Conservation (phyloP, 192 early-diverging fungal species). For the Coemansia sp. region DNA sequence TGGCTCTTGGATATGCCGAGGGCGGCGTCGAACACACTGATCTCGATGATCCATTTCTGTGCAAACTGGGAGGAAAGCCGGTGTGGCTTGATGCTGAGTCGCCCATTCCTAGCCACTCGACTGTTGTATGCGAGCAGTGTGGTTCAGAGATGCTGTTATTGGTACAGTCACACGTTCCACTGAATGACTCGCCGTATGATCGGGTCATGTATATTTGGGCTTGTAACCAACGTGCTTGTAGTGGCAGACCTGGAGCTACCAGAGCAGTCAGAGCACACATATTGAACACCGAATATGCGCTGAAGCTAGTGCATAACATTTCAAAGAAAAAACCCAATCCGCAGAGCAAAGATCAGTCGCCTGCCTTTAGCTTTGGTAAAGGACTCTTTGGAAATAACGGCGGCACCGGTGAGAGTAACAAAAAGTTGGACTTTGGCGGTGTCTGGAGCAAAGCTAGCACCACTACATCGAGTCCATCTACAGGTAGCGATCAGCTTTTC, state of each 20-base stretch:
- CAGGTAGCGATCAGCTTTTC: constrained; percentile 10
- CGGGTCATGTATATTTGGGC: constrained; percentile 79
- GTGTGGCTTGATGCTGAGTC: constrained; percentile 41
- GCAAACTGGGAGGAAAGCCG: constrained; percentile 36
- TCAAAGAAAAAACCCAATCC: constrained; percentile 10
- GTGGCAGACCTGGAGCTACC: constrained; percentile 62
- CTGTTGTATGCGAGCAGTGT: constrained; percentile 60
- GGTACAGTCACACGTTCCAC: constrained; percentile 72
- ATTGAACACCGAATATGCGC: constrained; percentile 65
- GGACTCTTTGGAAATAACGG: neutral
- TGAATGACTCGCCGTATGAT: constrained; percentile 68
- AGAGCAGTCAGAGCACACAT: constrained; percentile 62
- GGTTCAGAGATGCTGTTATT: constrained; percentile 63
- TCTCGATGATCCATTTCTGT: constrained; percentile 23
- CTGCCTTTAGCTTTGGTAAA: neutral
- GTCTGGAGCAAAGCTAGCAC: constrained; percentile 27
- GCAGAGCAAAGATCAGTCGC: neutral
- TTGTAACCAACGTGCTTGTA: constrained; percentile 75
- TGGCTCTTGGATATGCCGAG: constrained; percentile 39
- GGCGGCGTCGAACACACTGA: constrained; percentile 19
- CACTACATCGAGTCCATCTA: neutral
- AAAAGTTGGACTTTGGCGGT: constrained; percentile 42
- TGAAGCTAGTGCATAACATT: constrained; percentile 53
- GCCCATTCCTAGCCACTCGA: constrained; percentile 12
- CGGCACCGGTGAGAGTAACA: neutral